These are phyloP conservation scores for Neofusicoccum sp. DNA, from an alignment of 2,329 filamentous ascomycete species.

Conservation along the genomic window DNA sequence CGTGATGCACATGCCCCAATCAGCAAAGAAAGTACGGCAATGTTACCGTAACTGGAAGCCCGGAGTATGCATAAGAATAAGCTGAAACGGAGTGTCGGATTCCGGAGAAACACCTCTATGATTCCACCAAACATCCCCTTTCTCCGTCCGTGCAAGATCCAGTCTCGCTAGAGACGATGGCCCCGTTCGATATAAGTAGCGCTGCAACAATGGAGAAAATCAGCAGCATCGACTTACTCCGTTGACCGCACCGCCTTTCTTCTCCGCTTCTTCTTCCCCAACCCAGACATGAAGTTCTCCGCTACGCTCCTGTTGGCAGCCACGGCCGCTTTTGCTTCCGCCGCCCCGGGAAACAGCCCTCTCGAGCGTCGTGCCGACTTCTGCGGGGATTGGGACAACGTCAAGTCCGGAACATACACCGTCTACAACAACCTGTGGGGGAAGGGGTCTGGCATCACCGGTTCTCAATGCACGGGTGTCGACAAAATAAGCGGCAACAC, in stretches of 20 bases:
- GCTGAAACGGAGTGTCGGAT: slow-evolving; percentile 1
- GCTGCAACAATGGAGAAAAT: neutral
- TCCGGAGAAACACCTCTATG: slow-evolving; percentile 1
- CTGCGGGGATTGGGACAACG: slow-evolving; percentile 36
- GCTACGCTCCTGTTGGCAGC: slow-evolving; percentile 28
- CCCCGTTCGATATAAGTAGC: neutral
- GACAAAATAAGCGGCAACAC: slow-evolving; percentile 40
- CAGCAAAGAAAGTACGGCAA: neutral
- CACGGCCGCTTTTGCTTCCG: slow-evolving; percentile 33
- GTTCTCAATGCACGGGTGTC: slow-evolving; percentile 50
- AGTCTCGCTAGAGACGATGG: neutral
- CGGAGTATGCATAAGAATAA: slow-evolving; percentile 10
- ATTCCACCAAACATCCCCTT: neutral
- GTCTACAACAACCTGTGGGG: slow-evolving; percentile 51
- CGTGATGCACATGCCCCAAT: neutral
- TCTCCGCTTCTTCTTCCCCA: neutral
- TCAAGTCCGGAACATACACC: slow-evolving; percentile 33
- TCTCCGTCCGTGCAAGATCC: neutral
- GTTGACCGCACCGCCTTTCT: neutral
- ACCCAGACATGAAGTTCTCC: slow-evolving; percentile 32
- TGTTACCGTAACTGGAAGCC: neutral
- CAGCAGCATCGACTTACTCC: neutral
- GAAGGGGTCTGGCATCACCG: slow-evolving; percentile 40
- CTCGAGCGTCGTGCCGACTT: slow-evolving; percentile 36
- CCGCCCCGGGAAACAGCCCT: slow-evolving; percentile 27